Base-by-base conservation (phyloP, 148 eudicot genomes). In the Selenicereus undatus region DNA sequence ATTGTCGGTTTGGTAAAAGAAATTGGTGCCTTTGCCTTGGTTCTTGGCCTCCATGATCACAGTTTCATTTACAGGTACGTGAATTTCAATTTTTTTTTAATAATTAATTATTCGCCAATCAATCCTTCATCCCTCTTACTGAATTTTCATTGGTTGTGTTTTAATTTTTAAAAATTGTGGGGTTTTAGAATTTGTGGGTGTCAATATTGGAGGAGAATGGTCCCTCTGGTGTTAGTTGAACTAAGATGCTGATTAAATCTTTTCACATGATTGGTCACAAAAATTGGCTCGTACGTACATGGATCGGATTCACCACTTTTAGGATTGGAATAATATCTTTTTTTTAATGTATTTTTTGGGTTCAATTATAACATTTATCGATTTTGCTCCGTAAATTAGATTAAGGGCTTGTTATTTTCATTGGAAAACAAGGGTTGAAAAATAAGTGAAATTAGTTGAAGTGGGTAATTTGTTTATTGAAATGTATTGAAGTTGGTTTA, bases 51-150 rank as follows among this genome's bases (percentile, higher is more conserved):
- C 71, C 98, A 95, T 79, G 91, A 90, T 90, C 91, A 71, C 27
- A 93, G 98, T 84, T 95, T 95, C 85, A 85, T 95, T 13, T 93
- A 95, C 93, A 88, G 84, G 98, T 94, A 88, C 76, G 98, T 88
- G 9, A 16, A 48, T 81, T 39, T 70, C 29, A n/a, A 68, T 56
- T 36, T 35, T 10, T 27, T n/a, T 32, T 32, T 0, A 32, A 32
- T 0, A 39, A 18, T 20, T 56, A 32, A 1, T 29, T 71, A 35
- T 73, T 35, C 4, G 3, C n/a, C 54, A 43, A 17, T 60, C 22
- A 79, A 36, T 8, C 27, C 43, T 2, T 32, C 72, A 22, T 73
- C 18, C 18, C 16, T 16, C n/a, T 72, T 17, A 4, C 27, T 68
- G 75, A 42, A 72, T 42, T 66, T 45, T 45, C 14, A 78, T 78